Evolutionary conservation across 2,329 filamentous ascomycete species (phyloP).

Genomic region (Fusarium sp.): DNA sequence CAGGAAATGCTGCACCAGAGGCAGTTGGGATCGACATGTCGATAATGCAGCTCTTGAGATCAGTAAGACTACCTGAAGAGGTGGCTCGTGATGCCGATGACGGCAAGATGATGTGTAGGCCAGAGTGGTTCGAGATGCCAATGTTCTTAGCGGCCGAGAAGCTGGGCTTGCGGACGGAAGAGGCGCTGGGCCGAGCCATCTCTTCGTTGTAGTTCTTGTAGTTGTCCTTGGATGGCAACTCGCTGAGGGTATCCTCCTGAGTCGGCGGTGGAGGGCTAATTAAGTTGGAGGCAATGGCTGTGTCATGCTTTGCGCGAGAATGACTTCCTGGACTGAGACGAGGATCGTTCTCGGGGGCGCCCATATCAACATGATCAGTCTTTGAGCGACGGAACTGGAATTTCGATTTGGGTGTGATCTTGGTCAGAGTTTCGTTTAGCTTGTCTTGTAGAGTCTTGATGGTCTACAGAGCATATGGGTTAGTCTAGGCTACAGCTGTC

Average conservation of each 20-base stretch:
- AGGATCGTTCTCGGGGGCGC: slow-evolving; percentile 59
- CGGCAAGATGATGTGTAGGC: slow-evolving; percentile 83
- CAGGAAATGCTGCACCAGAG: slow-evolving; percentile 75
- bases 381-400: slow-evolving; percentile 79
- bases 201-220: slow-evolving; percentile 69
- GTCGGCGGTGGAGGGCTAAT: slow-evolving; percentile 10
- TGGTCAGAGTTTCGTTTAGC: slow-evolving; percentile 76
- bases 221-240: slow-evolving; percentile 51
- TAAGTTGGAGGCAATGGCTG: slow-evolving; percentile 14
- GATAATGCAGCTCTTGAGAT: slow-evolving; percentile 78
- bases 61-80: slow-evolving; percentile 78
- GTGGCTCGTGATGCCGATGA: slow-evolving; percentile 77
- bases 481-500: not conserved
- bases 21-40: slow-evolving; percentile 79
- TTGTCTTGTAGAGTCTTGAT: slow-evolving; percentile 86
- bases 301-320: slow-evolving; percentile 49
- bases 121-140: slow-evolving; percentile 74
- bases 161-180: slow-evolving; percentile 68
- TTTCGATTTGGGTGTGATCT: slow-evolving; percentile 79
- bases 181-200: slow-evolving; percentile 58
- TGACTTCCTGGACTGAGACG: slow-evolving; percentile 56
- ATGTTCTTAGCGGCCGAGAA: slow-evolving; percentile 74
- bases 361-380: slow-evolving; percentile 58
- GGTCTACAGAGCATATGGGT: slow-evolving; percentile 63
- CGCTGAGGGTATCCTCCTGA: slow-evolving; percentile 33